Conservation (phyloP, 805 yeast species). For the Spathaspora gorwiae region DNA sequence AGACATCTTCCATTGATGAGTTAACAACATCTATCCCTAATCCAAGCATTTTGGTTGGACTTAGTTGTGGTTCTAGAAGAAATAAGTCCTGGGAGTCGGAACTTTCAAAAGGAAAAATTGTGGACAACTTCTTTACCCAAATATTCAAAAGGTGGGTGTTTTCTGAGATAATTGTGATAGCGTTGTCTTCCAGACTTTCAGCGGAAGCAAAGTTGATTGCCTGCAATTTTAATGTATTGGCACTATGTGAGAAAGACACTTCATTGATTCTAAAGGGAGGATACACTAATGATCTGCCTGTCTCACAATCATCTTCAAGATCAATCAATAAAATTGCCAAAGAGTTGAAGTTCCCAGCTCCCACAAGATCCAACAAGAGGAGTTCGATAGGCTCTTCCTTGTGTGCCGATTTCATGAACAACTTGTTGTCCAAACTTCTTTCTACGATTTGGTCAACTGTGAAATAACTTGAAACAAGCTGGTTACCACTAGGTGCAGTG, state of each 20-base stretch:
- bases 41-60: conserved; percentile 21
- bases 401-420: conserved; percentile 9
- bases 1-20: neutral
- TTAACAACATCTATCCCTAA: conserved; percentile 28
- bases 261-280: conserved; percentile 42
- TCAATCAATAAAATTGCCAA: conserved; percentile 30
- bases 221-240: conserved; percentile 9
- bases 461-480: conserved; percentile 34
- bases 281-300: conserved; percentile 29
- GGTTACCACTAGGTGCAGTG: neutral
- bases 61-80: conserved; percentile 14
- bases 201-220: conserved; percentile 16
- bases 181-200: conserved; percentile 8
- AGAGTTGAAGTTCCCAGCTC: conserved; percentile 23
- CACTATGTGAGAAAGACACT: conserved; percentile 18
- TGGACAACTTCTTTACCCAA: conserved; percentile 30
- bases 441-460: conserved; percentile 31
- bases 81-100: conserved; percentile 14
- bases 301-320: conserved; percentile 1
- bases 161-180: conserved; percentile 12
- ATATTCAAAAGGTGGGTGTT: conserved; percentile 14
- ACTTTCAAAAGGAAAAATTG: conserved; percentile 30
- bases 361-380: conserved; percentile 29
- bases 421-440: conserved; percentile 21
- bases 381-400: conserved; percentile 22